Percentiles rank a stretch among this genome's conserved stretches.
phyloP scores from a whole-genome alignment of 768 basidiomycete genomes.

The Amanita jacksonii region DNA sequence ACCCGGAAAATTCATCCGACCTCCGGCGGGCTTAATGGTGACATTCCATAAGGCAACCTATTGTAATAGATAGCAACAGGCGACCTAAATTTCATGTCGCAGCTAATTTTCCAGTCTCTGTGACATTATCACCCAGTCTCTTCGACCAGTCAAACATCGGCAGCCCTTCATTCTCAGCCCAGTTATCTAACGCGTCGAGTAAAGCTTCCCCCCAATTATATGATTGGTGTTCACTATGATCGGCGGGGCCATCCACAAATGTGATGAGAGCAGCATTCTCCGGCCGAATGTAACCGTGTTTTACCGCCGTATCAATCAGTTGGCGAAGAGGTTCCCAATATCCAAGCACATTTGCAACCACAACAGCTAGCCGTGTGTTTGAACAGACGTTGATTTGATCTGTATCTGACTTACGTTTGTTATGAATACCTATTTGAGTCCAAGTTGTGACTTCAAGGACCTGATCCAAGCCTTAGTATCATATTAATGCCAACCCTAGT shows the following conservation, averaged over 20 bases:
- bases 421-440: constrained; percentile 85
- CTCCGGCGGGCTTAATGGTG: too few species aligned
- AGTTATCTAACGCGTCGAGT: constrained; percentile 51
- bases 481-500: constrained; percentile 2
- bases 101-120: constrained; percentile 11
- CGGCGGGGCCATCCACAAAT: constrained; percentile 68
- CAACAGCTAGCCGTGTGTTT: constrained; percentile 43
- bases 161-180: constrained; percentile 29
- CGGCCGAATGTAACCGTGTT: constrained; percentile 66
- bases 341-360: constrained; percentile 76
- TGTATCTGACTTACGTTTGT: constrained; percentile 52
- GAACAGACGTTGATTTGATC: neutral
- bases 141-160: constrained; percentile 43
- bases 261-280: constrained; percentile 51
- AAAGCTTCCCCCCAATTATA: constrained; percentile 78
- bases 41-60: neutral
- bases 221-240: constrained; percentile 37
- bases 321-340: constrained; percentile 80
- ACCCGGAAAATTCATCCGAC: constrained; percentile 64
- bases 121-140: constrained; percentile 22
- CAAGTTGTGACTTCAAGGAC: constrained; percentile 90
- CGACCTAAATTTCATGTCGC: constrained; percentile 9
- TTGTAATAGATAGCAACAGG: neutral
- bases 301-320: constrained; percentile 58
- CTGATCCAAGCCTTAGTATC: constrained; percentile 24